Evolutionary conservation across 805 yeast genomes (phyloP).

Genomic region (Yarrowia yakushimensis): DNA sequence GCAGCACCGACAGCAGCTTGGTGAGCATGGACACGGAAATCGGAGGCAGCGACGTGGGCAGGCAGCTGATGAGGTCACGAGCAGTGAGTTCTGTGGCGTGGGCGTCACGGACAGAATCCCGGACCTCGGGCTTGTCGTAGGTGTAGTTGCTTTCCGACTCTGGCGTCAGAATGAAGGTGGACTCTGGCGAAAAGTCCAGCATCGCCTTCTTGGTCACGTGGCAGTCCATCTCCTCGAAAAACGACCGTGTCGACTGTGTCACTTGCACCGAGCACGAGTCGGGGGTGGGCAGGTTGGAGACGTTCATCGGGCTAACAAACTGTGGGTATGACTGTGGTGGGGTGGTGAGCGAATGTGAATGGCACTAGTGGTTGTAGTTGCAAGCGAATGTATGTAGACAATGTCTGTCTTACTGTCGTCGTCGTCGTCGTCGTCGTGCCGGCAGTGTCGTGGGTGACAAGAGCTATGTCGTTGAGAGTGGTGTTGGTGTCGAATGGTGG

Average conservation of each 20-base stretch:
- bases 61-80: neutral
- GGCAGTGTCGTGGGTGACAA: neutral
- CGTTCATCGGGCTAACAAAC: neutral
- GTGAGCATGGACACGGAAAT: neutral
- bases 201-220: constrained; percentile 13
- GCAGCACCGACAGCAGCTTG: neutral
- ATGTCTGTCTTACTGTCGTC: neutral
- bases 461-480: neutral
- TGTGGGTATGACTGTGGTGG: neutral
- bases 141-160: neutral
- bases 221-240: constrained; percentile 16
- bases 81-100: neutral
- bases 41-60: constrained; percentile 5
- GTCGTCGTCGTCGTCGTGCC: neutral
- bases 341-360: neutral
- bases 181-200: constrained; percentile 21
- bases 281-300: constrained; percentile 10
- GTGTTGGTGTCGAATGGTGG: neutral
- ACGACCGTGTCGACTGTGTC: constrained; percentile 6
- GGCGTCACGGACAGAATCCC: neutral
- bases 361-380: too few species aligned
- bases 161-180: constrained; percentile 2
- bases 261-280: constrained; percentile 2
- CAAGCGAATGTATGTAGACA: neutral
- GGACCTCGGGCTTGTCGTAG: neutral